Conservation (phyloP, 306 rosid genomes). For the Vigna unguiculata region DNA sequence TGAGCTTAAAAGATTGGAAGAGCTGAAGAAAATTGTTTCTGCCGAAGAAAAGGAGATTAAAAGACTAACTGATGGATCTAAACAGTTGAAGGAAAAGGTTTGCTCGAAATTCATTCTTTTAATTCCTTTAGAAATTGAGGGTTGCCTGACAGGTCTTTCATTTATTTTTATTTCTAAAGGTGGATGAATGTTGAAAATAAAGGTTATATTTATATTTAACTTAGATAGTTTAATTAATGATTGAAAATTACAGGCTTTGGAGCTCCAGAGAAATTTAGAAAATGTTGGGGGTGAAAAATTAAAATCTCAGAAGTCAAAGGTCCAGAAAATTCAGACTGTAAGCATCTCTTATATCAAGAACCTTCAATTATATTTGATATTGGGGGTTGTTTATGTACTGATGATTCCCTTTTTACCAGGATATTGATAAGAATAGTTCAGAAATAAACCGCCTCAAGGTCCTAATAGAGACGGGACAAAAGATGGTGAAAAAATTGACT, state of each 20-base stretch:
- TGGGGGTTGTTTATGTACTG: conserved; percentile 40
- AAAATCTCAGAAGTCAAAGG: conserved; percentile 82
- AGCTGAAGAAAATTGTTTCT: conserved; percentile 65
- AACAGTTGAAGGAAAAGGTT: conserved; percentile 86
- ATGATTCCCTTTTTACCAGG: conserved; percentile 61
- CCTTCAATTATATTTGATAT: conserved; percentile 32
- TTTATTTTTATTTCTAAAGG: conserved; percentile 25
- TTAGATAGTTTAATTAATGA: conserved; percentile 25
- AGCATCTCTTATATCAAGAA: conserved; percentile 49
- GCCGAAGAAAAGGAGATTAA: conserved; percentile 75
- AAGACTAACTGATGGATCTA: conserved; percentile 75
- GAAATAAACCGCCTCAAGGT: conserved; percentile 93
- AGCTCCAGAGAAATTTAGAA: conserved; percentile 85
- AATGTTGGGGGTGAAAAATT: conserved; percentile 91
- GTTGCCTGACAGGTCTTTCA: conserved; percentile 35
- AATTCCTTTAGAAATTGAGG: conserved; percentile 33
- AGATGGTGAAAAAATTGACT: conserved; percentile 78
- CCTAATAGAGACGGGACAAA: conserved; percentile 87
- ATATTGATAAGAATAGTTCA: conserved; percentile 77
- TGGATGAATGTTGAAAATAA: conserved; percentile 26
- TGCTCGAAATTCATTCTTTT: conserved; percentile 32
- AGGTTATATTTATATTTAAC: conserved; percentile 25
- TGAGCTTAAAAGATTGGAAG: conserved; percentile 74
- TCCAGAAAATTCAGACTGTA: conserved; percentile 87
- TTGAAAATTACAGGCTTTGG: conserved; percentile 63